Evolutionary conservation across 2,329 filamentous ascomycete species (phyloP).

Genomic region (Arthroderma sp.): DNA sequence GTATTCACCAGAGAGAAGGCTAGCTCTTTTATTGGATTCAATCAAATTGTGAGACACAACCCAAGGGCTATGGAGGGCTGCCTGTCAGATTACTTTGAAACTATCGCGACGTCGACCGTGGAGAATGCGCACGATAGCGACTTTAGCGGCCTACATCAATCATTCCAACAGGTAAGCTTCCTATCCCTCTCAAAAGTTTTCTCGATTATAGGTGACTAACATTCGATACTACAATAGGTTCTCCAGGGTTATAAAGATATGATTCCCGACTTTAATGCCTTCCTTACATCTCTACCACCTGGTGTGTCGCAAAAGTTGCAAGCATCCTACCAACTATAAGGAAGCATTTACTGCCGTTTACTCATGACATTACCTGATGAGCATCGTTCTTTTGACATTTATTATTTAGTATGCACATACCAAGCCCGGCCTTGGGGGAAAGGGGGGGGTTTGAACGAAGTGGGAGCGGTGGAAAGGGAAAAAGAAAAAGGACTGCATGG

Average conservation of each 20-base stretch:
- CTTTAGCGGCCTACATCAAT: conserved; percentile 47
- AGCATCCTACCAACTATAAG: conserved; percentile 29
- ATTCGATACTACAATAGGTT: conserved; percentile 17
- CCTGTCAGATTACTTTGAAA: conserved; percentile 65
- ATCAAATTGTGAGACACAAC: conserved; percentile 68
- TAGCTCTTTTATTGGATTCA: conserved; percentile 84
- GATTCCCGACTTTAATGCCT: conserved; percentile 35
- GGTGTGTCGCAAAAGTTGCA: conserved; percentile 29
- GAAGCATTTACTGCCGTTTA: too few species aligned
- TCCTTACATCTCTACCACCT: conserved; percentile 29
- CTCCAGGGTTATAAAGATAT: conserved; percentile 35
- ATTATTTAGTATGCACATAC: too few species aligned
- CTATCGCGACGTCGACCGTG: conserved; percentile 59
- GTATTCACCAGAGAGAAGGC: conserved; percentile 88
- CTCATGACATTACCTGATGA: too few species aligned
- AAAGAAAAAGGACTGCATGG: too few species aligned
- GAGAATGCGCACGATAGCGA: conserved; percentile 52
- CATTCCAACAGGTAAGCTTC: conserved; percentile 59
- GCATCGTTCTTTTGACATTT: too few species aligned
- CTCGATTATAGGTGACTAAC: conserved; percentile 2
- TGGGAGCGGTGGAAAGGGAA: too few species aligned
- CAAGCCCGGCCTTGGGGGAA: too few species aligned
- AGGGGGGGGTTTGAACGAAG: too few species aligned
- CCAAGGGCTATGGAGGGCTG: conserved; percentile 84
- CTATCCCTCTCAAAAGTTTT: neutral